These are phyloP conservation scores for Starmerella bombi DNA, from an alignment of 805 yeast species.

Conservation along the genomic window DNA sequence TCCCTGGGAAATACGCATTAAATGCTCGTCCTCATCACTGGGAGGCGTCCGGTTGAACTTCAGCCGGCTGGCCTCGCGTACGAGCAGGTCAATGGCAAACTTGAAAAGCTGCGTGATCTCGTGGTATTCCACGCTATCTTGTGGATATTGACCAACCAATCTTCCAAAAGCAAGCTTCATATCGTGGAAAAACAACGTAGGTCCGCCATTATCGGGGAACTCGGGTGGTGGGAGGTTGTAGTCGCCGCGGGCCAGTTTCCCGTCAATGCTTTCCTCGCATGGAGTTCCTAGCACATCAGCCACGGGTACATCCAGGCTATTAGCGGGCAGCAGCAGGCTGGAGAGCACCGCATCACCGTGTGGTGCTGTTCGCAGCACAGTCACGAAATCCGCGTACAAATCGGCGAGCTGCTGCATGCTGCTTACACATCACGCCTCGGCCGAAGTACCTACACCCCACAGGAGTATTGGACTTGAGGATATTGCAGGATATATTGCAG, in stretches of 20 bases:
- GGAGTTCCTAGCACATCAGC: slow-evolving; percentile 11
- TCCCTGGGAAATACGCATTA: slow-evolving; percentile 19
- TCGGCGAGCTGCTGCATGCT: slow-evolving; percentile 5
- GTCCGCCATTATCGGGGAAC: background rate
- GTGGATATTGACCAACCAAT: slow-evolving; percentile 17
- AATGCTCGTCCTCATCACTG: slow-evolving; percentile 18
- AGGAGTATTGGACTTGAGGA: too few species aligned
- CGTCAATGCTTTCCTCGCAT: slow-evolving; percentile 14
- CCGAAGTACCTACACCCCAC: too few species aligned
- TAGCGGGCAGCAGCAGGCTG: slow-evolving; percentile 12
- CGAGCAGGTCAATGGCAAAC: slow-evolving; percentile 25
- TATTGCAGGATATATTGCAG: too few species aligned
- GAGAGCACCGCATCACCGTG: slow-evolving; percentile 14
- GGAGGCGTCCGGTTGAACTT: slow-evolving; percentile 7
- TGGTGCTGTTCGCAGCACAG: slow-evolving; percentile 14
- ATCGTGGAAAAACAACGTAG: slow-evolving; percentile 19
- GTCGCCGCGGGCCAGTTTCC: slow-evolving; percentile 11
- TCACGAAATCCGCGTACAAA: slow-evolving; percentile 16
- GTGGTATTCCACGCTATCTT: slow-evolving; percentile 23
- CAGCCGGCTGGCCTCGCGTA: slow-evolving; percentile 24
- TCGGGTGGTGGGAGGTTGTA: slow-evolving; percentile 8
- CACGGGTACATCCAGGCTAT: slow-evolving; percentile 12
- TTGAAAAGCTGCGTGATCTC: slow-evolving; percentile 23
- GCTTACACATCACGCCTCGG: background rate
- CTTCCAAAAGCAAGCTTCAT: slow-evolving; percentile 24